Evolutionary conservation across 768 basidiomycete genomes (phyloP), one percentile per base, ranked within the genome.

Genomic region (Calocybe indica): DNA sequence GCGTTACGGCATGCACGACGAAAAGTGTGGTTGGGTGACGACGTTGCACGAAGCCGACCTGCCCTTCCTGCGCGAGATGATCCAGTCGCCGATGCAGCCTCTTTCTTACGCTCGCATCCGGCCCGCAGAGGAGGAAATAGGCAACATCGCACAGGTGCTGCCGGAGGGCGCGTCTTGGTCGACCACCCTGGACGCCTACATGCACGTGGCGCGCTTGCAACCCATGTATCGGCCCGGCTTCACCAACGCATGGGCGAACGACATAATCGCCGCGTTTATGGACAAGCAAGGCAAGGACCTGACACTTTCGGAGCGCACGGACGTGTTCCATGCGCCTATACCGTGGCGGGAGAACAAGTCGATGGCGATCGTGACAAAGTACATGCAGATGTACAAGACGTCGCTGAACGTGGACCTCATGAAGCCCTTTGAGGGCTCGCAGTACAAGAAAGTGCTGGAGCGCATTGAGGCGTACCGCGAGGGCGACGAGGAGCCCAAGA

Each of bases 1-100:
- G 9, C 85, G 95, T 2, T 98, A 79, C 62, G 89, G 90, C 2
- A 63, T 88, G 37, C 81, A 84, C 36, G 59, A 58, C 32, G 67
- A 71, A 35, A 62, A 75, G 1, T 78, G 75, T 6, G 92, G 94
- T 15, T 72, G 75, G 31, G 85, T 82, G 6, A 93, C 92, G 0
- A 87, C 92, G 0, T 60, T 95, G n/a, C 61, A 72, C 37, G 60
- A 67, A 2, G 59, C 67, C 1, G 89, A 93, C 60, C 71, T 96
- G 8, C 72, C 74, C 0, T 65, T 76, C 48, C 69, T 98, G 7
- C 62, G 63, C 15, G 54, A 69, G 4, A 79, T 86, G 3, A 68
- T 98, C 32, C 65, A 63, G 1, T 54, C 71, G 0, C 72, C 80
- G 0, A 68, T 79, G 13, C 65, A 68, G 3, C 65, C 79, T 7